Conservation (phyloP, 2,329 filamentous ascomycete genomes). For the Thielaviopsis musarum region DNA sequence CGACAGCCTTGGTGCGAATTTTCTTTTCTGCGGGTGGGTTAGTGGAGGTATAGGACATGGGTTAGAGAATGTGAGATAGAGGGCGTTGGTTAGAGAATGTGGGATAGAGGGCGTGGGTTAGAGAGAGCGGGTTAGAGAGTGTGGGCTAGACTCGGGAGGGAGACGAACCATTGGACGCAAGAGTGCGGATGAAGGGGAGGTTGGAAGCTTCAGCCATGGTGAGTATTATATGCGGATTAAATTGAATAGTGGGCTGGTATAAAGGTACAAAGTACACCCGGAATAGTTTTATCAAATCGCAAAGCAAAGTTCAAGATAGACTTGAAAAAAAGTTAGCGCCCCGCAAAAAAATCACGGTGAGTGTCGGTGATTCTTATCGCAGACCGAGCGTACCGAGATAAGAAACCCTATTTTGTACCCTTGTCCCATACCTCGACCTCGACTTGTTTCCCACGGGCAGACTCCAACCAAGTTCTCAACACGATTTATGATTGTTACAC, state of each 20-base stretch:
- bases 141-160: slow-evolving; percentile 4
- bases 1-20: slow-evolving; percentile 59
- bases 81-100: not conserved
- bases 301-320: not conserved
- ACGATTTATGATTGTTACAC: no score
- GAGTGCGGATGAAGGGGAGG: slow-evolving; percentile 65
- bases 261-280: not conserved
- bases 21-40: slow-evolving; percentile 44
- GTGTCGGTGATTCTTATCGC: slow-evolving; percentile 11
- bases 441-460: no score
- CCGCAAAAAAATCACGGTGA: slow-evolving; percentile 10
- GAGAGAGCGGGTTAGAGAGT: not conserved
- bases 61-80: not conserved
- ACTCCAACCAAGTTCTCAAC: not conserved
- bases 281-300: not conserved
- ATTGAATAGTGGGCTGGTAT: not conserved
- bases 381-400: slow-evolving; percentile 8
- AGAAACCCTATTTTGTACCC: slow-evolving; percentile 1
- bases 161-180: slow-evolving; percentile 62
- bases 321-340: slow-evolving; percentile 9
- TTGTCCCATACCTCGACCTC: slow-evolving; percentile 13
- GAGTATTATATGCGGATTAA: not conserved
- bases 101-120: not conserved
- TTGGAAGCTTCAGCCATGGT: slow-evolving; percentile 27
- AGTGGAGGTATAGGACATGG: not conserved